Evolutionary conservation across 441 rosid genomes (phyloP).

Genomic region (Croton setiger): DNA sequence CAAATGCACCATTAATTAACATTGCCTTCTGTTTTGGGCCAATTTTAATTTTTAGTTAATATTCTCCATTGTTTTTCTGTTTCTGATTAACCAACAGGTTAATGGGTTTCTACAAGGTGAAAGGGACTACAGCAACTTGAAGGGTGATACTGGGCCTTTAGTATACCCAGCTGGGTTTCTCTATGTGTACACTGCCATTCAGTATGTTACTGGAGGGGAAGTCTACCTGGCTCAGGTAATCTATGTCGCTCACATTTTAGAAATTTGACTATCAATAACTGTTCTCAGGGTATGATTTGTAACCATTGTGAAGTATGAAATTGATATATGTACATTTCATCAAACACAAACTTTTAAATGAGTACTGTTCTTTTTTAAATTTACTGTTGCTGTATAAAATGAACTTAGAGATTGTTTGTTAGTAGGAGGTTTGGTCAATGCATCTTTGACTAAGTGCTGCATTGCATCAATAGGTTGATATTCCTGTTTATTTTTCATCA

Average conservation of each 20-base stretch:
- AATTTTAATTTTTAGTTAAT: slow-evolving; percentile 8
- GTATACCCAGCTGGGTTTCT: slow-evolving; percentile 98
- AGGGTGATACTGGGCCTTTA: slow-evolving; percentile 94
- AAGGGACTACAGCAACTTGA: slow-evolving; percentile 74
- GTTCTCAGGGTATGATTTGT: background rate
- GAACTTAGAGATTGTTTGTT: background rate
- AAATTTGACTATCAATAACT: background rate
- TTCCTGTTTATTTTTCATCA: background rate
- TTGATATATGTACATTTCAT: background rate
- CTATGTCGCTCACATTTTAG: background rate
- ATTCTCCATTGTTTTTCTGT: background rate
- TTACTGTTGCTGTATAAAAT: background rate
- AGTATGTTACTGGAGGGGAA: slow-evolving; percentile 63
- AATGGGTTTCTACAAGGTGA: slow-evolving; percentile 87
- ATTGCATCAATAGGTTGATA: background rate
- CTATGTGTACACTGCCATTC: slow-evolving; percentile 78
- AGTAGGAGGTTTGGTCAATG: background rate
- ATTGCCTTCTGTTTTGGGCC: background rate
- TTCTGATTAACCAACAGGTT: slow-evolving; percentile 43
- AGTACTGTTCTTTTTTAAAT: background rate
- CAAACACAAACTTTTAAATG: background rate
- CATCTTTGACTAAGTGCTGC: slow-evolving; percentile 6
- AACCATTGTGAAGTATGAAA: background rate
- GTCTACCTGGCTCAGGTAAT: slow-evolving; percentile 80
- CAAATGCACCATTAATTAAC: background rate